Evolutionary conservation across 257 asterid species (phyloP).

Genomic region (Petunia axillaris): DNA sequence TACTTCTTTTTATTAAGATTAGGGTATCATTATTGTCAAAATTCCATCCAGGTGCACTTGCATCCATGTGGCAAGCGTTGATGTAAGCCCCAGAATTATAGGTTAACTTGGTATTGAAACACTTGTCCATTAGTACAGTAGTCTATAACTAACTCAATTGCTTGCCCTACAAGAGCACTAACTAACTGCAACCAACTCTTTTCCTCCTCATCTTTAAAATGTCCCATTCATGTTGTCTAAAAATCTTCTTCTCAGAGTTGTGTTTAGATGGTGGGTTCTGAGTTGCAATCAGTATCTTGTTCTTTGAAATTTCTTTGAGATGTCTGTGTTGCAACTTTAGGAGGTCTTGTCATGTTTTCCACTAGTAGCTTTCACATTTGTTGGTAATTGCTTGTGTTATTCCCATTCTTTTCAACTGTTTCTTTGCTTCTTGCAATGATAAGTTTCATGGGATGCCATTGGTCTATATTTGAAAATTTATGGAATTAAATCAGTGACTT

Average conservation of each 20-base stretch:
- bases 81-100: background rate
- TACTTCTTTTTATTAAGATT: background rate
- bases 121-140: constrained; percentile 7
- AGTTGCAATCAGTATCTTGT: background rate
- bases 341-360: constrained; percentile 30
- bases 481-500: background rate
- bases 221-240: background rate
- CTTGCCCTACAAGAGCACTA: constrained; percentile 26
- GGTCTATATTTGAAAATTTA: background rate
- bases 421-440: background rate
- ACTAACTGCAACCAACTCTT: constrained; percentile 24
- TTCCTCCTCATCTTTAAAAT: constrained; percentile 19
- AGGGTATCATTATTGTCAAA: background rate
- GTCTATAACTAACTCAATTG: constrained; percentile 34
- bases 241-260: background rate
- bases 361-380: background rate
- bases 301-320: background rate
- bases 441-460: background rate
- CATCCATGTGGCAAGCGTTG: background rate
- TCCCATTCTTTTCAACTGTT: background rate
- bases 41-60: constrained; percentile 11
- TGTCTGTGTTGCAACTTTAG: constrained; percentile 20
- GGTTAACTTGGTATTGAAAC: constrained; percentile 18
- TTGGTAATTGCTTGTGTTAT: constrained; percentile 18
- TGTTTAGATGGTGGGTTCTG: constrained; percentile 12